phyloP scores from a whole-genome alignment of 176 grass and related monocot genomes.

The Cenchrus americanus region DNA sequence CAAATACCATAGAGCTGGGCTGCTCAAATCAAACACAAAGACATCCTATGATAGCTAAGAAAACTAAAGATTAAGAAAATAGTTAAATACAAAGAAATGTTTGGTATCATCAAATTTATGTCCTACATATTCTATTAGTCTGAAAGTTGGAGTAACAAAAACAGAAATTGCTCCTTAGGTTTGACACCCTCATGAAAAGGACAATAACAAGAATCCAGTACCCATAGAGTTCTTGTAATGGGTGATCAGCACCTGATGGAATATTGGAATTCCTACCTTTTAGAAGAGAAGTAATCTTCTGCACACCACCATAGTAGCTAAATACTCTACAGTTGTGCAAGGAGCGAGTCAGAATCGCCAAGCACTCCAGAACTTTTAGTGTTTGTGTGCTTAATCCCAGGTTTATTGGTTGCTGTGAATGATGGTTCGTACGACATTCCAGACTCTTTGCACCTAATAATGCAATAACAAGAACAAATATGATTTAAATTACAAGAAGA shows the following conservation, averaged over 20 bases:
- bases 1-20: no score
- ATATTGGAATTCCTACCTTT: conserved; percentile 63
- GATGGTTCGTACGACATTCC: conserved; percentile 51
- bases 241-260: not conserved
- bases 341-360: conserved; percentile 78
- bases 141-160: not conserved
- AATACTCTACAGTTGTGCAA: conserved; percentile 94
- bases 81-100: not conserved
- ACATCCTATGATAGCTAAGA: not conserved
- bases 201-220: not conserved
- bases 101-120: not conserved
- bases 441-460: conserved; percentile 64
- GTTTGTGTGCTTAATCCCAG: conserved; percentile 63
- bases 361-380: conserved; percentile 74
- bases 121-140: not conserved
- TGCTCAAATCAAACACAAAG: no score
- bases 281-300: conserved; percentile 81
- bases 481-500: conserved; percentile 36
- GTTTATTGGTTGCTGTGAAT: conserved; percentile 53
- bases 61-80: not conserved
- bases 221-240: not conserved
- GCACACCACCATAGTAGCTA: conserved; percentile 93
- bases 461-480: conserved; percentile 47
- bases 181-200: not conserved
- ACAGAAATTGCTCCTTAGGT: not conserved